Conservation (phyloP, 805 yeast genomes). For the Lachancea cidri region DNA sequence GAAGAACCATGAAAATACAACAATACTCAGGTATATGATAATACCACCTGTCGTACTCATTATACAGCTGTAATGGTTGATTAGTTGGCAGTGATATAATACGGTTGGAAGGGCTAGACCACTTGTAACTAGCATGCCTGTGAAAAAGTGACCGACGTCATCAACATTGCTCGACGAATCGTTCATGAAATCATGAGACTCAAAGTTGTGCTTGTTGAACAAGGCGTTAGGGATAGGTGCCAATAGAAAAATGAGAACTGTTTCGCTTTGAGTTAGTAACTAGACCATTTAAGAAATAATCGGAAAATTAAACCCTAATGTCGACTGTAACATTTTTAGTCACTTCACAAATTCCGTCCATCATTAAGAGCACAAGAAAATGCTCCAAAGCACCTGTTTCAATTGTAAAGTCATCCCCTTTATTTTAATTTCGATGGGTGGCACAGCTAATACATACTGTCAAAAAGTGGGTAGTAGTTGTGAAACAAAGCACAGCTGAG, state of each 20-base stretch:
- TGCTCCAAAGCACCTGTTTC: no score
- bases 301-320: constrained; percentile 3
- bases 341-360: neutral
- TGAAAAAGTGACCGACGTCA: constrained; percentile 73
- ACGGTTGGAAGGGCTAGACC: constrained; percentile 74
- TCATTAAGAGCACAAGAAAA: neutral
- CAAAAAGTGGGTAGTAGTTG: constrained; percentile 86
- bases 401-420: no score
- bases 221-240: constrained; percentile 72
- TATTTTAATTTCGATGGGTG: no score
- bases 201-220: constrained; percentile 41
- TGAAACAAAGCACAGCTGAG: constrained; percentile 83
- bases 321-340: neutral
- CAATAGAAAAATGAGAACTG: constrained; percentile 53
- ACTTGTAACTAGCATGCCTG: constrained; percentile 71
- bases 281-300: no score
- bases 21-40: constrained; percentile 76
- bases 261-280: neutral
- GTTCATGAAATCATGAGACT: constrained; percentile 56
- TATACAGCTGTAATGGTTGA: constrained; percentile 62
- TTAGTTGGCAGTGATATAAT: constrained; percentile 67
- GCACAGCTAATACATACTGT: constrained; percentile 37
- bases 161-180: constrained; percentile 46
- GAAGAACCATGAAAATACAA: constrained; percentile 76
- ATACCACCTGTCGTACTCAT: constrained; percentile 84